Conservation (phyloP, 208 protist genomes). For the Trypanosoma melophagium region DNA sequence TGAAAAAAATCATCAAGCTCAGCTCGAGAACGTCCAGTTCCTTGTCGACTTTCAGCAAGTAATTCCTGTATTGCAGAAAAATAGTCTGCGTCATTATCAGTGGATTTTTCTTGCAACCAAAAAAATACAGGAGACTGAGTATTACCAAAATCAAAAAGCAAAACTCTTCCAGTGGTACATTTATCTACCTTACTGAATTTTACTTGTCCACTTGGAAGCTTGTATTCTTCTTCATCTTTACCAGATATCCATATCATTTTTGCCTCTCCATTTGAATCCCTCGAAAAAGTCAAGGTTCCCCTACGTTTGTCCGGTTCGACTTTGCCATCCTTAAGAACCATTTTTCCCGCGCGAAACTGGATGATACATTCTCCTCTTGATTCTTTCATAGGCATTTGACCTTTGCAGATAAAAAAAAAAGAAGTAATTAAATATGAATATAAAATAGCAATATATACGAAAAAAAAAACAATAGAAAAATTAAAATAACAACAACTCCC, state of each 20-base stretch:
- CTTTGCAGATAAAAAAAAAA: not conserved
- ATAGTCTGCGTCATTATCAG: slow-evolving; percentile 56
- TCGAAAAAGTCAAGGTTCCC: slow-evolving; percentile 62
- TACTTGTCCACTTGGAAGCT: slow-evolving; percentile 29
- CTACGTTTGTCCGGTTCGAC: slow-evolving; percentile 52
- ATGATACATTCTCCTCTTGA: slow-evolving; percentile 30
- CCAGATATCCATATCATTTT: slow-evolving; percentile 53
- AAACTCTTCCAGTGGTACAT: slow-evolving; percentile 72
- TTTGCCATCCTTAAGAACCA: slow-evolving; percentile 59
- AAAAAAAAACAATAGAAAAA: slow-evolving; percentile 30
- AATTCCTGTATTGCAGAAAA: slow-evolving; percentile 46
- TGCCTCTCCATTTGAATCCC: slow-evolving; percentile 24
- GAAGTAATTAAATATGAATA: not conserved
- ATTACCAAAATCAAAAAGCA: slow-evolving; percentile 57
- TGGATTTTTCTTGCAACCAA: slow-evolving; percentile 85
- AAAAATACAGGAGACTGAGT: slow-evolving; percentile 53
- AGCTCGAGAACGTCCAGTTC: not conserved
- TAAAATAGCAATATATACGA: slow-evolving; percentile 8
- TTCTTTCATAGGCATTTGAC: not conserved
- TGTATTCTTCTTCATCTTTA: slow-evolving; percentile 22
- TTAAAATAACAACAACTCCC: slow-evolving; percentile 1
- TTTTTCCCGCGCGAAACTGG: slow-evolving; percentile 72
- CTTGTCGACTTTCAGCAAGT: slow-evolving; percentile 26
- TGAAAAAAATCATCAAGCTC: slow-evolving; percentile 47
- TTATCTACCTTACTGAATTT: slow-evolving; percentile 52